Conservation (phyloP, 305 asterid genomes). For the Nicotiana rustica region DNA sequence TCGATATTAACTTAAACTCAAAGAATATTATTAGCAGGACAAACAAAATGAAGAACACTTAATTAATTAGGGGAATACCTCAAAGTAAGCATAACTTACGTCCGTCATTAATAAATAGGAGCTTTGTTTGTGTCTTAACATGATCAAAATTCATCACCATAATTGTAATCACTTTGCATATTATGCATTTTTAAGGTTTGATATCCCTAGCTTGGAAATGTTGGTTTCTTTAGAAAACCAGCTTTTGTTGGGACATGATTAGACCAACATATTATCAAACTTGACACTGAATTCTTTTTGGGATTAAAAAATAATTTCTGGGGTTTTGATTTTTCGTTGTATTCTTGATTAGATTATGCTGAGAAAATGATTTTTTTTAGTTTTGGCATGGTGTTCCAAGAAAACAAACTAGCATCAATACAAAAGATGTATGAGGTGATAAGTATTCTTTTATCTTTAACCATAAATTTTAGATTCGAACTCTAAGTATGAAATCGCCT, state of each 20-base stretch:
- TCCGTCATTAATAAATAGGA: background rate
- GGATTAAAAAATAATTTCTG: constrained; percentile 1
- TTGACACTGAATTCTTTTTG: background rate
- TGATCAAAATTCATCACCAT: background rate
- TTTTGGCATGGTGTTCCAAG: background rate
- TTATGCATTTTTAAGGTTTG: background rate
- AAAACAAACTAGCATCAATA: no score
- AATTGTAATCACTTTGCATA: background rate
- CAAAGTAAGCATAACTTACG: no score
- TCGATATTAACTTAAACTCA: no score
- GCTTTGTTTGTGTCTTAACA: background rate
- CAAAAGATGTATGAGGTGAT: no score
- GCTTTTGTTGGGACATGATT: background rate
- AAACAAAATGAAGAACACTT: background rate
- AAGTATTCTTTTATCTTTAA: no score
- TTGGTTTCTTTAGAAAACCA: background rate
- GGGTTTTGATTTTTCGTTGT: background rate
- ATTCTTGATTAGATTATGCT: background rate
- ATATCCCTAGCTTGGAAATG: background rate
- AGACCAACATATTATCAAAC: constrained; percentile 20
- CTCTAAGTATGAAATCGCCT: no score
- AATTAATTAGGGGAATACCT: no score
- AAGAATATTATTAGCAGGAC: background rate
- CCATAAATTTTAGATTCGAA: no score
- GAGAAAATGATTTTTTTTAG: background rate